These are phyloP conservation scores for Sporothrix inflata DNA, from an alignment of 2,329 filamentous ascomycete genomes.

Conservation along the genomic window DNA sequence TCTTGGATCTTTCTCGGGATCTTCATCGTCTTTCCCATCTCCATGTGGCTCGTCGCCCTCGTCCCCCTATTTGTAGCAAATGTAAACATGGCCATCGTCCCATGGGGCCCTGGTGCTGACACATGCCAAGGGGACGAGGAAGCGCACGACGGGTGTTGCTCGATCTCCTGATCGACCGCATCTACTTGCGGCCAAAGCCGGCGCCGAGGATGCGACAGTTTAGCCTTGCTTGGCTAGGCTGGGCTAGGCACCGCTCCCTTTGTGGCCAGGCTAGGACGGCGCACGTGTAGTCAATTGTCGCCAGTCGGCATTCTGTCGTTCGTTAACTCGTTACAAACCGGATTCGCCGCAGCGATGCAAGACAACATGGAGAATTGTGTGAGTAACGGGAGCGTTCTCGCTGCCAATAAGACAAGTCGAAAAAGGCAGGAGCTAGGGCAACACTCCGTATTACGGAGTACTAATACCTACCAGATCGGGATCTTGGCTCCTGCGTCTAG, in stretches of 20 bases:
- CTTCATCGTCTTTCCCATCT: not conserved
- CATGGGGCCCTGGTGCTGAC: not conserved
- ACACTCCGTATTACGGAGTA: not conserved
- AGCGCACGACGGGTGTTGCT: not conserved
- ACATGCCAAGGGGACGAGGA: not conserved
- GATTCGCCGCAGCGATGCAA: not conserved
- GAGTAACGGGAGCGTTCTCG: not conserved
- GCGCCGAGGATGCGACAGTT: not conserved
- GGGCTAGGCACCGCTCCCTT: not conserved
- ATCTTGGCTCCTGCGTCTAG: not conserved
- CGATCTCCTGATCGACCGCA: constrained; percentile 15
- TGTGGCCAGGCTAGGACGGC: not conserved
- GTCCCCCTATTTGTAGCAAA: not conserved
- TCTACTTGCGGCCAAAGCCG: not conserved
- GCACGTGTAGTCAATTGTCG: not conserved
- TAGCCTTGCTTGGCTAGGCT: not conserved
- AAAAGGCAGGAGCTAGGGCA: not conserved
- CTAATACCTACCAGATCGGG: not conserved
- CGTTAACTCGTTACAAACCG: not conserved
- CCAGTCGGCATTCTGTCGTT: not conserved
- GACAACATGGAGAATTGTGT: not conserved
- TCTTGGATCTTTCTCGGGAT: not conserved
- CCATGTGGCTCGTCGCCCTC: not conserved
- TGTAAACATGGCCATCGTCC: not conserved
- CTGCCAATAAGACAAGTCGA: not conserved